Evolutionary conservation across 352 stramenopile genomes (phyloP).

Genomic region (Globisporangium acanthophoron): DNA sequence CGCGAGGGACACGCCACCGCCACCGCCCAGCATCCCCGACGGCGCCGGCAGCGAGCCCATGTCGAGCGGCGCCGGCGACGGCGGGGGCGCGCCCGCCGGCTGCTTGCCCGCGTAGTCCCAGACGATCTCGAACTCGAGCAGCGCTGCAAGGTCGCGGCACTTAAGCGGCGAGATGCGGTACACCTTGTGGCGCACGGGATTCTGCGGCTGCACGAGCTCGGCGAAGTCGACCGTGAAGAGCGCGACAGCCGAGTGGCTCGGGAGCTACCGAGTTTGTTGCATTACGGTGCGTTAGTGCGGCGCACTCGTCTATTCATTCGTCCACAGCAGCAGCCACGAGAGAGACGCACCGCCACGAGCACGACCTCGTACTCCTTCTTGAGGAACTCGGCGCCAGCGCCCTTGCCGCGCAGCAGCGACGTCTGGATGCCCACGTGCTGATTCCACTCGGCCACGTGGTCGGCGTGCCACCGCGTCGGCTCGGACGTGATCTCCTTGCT

Average conservation of each 20-base stretch:
- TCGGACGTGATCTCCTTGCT: constrained; percentile 75
- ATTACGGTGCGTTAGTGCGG: no score
- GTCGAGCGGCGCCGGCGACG: constrained; percentile 4
- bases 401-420: constrained; percentile 57
- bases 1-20: constrained; percentile 12
- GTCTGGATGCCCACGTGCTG: constrained; percentile 77
- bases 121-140: constrained; percentile 70
- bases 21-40: not conserved
- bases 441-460: constrained; percentile 74
- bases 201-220: constrained; percentile 51
- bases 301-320: no score
- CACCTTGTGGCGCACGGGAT: constrained; percentile 34
- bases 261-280: constrained; percentile 26
- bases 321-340: no score
- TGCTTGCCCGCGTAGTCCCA: constrained; percentile 44
- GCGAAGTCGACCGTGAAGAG: constrained; percentile 75
- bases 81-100: constrained; percentile 1
- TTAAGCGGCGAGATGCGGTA: constrained; percentile 68
- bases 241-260: constrained; percentile 72
- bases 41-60: not conserved
- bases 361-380: constrained; percentile 82
- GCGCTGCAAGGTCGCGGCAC: constrained; percentile 67
- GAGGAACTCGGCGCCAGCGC: constrained; percentile 39
- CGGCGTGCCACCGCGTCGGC: constrained; percentile 52
- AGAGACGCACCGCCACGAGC: constrained; percentile 51